These are phyloP conservation scores for Biancaea sappan DNA, from an alignment of 306 rosid genomes.

Conservation along the genomic window DNA sequence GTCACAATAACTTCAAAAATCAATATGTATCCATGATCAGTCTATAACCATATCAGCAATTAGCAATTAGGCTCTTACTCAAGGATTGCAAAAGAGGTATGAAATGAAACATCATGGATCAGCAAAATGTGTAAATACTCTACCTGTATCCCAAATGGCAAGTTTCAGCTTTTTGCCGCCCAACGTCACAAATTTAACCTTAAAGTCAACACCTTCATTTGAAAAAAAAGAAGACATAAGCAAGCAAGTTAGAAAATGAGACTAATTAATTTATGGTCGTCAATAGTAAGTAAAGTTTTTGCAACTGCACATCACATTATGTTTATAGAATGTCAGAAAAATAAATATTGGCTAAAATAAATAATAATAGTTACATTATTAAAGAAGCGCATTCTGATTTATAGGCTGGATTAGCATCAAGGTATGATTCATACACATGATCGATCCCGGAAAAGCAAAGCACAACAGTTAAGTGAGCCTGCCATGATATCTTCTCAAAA, in stretches of 20 bases:
- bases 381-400: neutral
- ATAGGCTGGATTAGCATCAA: neutral
- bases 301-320: conserved; percentile 5
- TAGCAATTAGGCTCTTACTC: neutral
- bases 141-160: conserved; percentile 92
- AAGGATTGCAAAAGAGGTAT: neutral
- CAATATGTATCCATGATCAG: neutral
- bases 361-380: neutral
- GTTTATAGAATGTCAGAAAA: neutral
- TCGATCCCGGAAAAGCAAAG: neutral
- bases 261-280: neutral
- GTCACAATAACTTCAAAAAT: neutral
- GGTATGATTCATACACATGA: neutral
- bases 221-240: conserved; percentile 5
- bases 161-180: conserved; percentile 78
- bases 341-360: neutral
- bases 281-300: neutral
- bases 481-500: neutral
- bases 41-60: conserved; percentile 3
- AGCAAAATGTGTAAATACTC: neutral
- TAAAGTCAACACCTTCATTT: conserved; percentile 79
- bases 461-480: neutral
- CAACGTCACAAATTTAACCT: conserved; percentile 62
- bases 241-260: neutral
- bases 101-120: conserved; percentile 1